Percentiles rank a stretch among this genome's conserved stretches.
Conservation (phyloP, 192 early-diverging fungal genomes). For the Podila clonocystis region DNA sequence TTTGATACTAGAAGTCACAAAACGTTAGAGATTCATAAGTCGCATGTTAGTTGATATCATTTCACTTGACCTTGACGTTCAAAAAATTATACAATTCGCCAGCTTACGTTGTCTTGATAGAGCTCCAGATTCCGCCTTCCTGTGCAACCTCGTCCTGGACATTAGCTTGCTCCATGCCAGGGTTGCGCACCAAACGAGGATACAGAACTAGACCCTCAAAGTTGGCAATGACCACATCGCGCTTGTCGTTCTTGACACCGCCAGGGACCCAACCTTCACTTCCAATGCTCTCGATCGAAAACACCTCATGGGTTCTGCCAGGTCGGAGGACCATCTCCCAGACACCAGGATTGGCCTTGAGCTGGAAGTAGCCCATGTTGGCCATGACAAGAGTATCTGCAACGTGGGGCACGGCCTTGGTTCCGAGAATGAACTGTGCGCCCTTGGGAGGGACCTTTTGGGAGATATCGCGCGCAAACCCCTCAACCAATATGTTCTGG, state of each 20-base stretch:
- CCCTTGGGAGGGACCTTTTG: conserved; percentile 86
- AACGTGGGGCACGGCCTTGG: conserved; percentile 63
- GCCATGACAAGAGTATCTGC: conserved; percentile 98
- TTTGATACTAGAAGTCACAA: conserved; percentile 23
- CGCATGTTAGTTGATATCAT: background rate
- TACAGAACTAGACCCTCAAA: conserved; percentile 88
- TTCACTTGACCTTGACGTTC: background rate
- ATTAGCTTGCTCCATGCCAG: conserved; percentile 74
- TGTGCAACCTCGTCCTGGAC: conserved; percentile 31
- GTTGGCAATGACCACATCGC: conserved; percentile 71
- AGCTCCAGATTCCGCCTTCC: conserved; percentile 64
- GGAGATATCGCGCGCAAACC: conserved; percentile 82
- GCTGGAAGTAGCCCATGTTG: conserved; percentile 97
- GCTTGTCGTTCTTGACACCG: conserved; percentile 56
- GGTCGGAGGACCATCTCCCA: conserved; percentile 85
- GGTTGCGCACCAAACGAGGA: conserved; percentile 81
- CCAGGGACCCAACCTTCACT: conserved; percentile 57
- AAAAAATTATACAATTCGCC: too few relatives aligned
- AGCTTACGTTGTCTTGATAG: conserved; percentile 67
- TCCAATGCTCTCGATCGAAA: conserved; percentile 72
- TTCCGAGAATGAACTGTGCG: conserved; percentile 89
- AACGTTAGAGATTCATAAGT: background rate
- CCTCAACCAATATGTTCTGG: conserved; percentile 88
- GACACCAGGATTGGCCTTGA: conserved; percentile 92
- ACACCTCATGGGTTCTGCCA: conserved; percentile 86